Conservation (phyloP, 2,329 filamentous ascomycete species). For the Cyanodermella asteris region DNA sequence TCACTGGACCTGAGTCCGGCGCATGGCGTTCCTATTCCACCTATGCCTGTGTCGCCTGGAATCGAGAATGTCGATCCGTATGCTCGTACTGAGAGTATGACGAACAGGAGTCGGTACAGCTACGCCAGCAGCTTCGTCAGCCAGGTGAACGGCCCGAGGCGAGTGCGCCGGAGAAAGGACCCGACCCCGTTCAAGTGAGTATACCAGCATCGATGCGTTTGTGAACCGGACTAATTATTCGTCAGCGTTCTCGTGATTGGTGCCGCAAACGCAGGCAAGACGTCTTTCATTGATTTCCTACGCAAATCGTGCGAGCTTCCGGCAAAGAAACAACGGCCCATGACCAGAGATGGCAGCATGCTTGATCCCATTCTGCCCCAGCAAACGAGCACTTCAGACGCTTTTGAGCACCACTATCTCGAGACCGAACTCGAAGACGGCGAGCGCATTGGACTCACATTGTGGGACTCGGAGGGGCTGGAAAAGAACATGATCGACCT, state of each 20-base stretch:
- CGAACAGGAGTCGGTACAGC: slow-evolving; percentile 84
- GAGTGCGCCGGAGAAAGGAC: slow-evolving; percentile 85
- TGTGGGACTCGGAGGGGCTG: slow-evolving; percentile 91
- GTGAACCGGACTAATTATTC: not conserved
- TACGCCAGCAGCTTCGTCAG: slow-evolving; percentile 84
- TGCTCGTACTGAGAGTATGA: slow-evolving; percentile 79
- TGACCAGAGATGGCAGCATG: slow-evolving; percentile 30
- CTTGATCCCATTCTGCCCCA: too few relatives aligned
- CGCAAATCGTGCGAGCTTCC: slow-evolving; percentile 67
- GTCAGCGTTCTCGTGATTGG: slow-evolving; percentile 73
- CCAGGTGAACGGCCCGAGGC: slow-evolving; percentile 77
- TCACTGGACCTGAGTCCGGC: slow-evolving; percentile 5
- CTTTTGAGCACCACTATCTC: too few relatives aligned
- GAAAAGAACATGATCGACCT: slow-evolving; percentile 91
- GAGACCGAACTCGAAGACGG: slow-evolving; percentile 89
- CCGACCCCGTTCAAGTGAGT: slow-evolving; percentile 96
- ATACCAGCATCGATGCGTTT: slow-evolving; percentile 1
- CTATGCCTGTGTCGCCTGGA: slow-evolving; percentile 23
- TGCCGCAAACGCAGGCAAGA: slow-evolving; percentile 73
- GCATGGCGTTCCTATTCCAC: slow-evolving; percentile 27
- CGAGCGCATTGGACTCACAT: slow-evolving; percentile 73
- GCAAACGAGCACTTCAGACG: too few relatives aligned
- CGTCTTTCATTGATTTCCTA: slow-evolving; percentile 89
- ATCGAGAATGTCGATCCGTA: slow-evolving; percentile 45
- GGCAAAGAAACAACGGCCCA: slow-evolving; percentile 44